These are phyloP conservation scores for Hypoxylon sp. DNA, from an alignment of 2,329 filamentous ascomycete genomes.

Conservation along the genomic window DNA sequence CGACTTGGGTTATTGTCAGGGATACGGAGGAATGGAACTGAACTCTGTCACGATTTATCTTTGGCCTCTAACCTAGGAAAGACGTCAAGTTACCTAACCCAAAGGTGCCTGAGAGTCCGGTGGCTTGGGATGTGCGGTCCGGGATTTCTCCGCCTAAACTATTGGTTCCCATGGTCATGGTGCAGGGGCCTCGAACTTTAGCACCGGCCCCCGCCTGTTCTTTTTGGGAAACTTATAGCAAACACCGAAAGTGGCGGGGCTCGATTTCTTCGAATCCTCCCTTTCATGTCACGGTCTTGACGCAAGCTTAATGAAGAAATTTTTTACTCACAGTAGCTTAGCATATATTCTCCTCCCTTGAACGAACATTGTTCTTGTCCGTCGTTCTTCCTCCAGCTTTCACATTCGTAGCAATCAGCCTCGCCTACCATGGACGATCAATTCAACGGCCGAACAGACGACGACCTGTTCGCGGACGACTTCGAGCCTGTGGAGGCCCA, in stretches of 20 bases:
- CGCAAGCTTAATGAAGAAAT: background rate
- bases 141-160: constrained; percentile 34
- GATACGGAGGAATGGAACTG: too few relatives aligned
- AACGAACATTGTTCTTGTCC: background rate
- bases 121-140: constrained; percentile 4
- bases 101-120: background rate
- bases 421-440: constrained; percentile 67
- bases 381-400: background rate
- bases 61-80: background rate
- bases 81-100: background rate
- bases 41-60: too few relatives aligned
- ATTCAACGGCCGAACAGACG: constrained; percentile 70
- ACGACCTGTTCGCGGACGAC: constrained; percentile 72
- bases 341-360: background rate
- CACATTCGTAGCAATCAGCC: background rate
- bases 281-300: constrained; percentile 14
- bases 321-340: background rate
- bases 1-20: too few relatives aligned
- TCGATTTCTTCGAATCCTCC: constrained; percentile 19
- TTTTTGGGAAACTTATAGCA: constrained; percentile 9
- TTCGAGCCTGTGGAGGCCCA: constrained; percentile 63
- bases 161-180: background rate
- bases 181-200: background rate
- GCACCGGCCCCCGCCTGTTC: constrained; percentile 17
- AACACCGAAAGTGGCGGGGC: constrained; percentile 32